Evolutionary conservation across 306 rosid species (phyloP).

Genomic region (Quercus gilva): DNA sequence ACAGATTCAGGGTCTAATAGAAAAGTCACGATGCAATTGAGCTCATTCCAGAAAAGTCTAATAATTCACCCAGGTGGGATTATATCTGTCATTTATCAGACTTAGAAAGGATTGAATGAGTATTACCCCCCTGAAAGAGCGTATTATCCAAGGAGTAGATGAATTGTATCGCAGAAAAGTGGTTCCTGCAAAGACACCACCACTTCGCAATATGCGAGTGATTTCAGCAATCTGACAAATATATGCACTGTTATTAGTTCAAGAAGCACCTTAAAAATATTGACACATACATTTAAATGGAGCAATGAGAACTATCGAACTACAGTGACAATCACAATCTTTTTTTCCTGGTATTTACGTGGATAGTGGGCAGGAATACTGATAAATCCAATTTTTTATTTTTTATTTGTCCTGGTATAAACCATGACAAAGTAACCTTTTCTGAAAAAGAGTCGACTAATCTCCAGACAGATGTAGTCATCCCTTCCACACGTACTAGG

Average conservation of each 20-base stretch:
- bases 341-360: not conserved
- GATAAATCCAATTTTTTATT: not conserved
- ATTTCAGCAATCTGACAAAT: conserved; percentile 68
- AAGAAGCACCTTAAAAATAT: not conserved
- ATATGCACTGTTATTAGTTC: conserved; percentile 16
- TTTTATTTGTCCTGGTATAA: not conserved
- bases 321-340: not conserved
- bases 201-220: conserved; percentile 69
- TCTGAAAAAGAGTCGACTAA: not conserved
- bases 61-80: conserved; percentile 3
- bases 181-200: conserved; percentile 87
- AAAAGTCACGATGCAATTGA: not conserved
- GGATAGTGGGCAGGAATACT: not conserved
- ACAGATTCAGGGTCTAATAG: not conserved
- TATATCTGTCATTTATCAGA: conserved; percentile 1
- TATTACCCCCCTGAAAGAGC: conserved; percentile 60
- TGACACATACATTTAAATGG: not conserved
- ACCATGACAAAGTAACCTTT: not conserved
- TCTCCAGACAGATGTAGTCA: not conserved
- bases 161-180: conserved; percentile 74
- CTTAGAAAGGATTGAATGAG: not conserved
- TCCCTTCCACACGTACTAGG: not conserved
- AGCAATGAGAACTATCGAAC: conserved; percentile 13
- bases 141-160: conserved; percentile 54
- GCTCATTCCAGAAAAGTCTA: not conserved